Evolutionary conservation across 2,329 filamentous ascomycete species (phyloP).

Genomic region (Cordyceps sp.): DNA sequence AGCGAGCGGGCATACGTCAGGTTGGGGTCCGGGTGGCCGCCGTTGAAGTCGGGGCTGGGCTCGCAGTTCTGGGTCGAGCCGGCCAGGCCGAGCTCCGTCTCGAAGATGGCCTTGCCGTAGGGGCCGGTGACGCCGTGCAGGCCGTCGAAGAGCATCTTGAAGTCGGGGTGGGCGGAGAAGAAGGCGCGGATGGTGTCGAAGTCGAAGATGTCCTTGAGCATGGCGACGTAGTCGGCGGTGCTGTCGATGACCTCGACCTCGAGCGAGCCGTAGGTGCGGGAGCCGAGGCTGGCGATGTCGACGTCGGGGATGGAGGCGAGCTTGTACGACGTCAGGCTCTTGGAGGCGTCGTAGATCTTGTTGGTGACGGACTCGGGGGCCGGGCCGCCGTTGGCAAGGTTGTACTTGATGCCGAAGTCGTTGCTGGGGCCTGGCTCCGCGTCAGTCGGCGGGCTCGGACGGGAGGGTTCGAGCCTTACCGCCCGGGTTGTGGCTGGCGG

Average conservation of each 20-base stretch:
- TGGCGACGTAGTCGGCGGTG: constrained; percentile 75
- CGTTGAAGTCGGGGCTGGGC: constrained; percentile 87
- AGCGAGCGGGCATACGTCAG: constrained; percentile 91
- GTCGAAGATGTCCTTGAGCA: constrained; percentile 98
- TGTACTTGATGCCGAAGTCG: constrained; percentile 99
- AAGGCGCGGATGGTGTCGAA: constrained; percentile 93
- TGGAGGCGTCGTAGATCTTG: constrained; percentile 90
- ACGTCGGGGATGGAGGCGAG: constrained; percentile 74
- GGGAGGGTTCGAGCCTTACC: too few species aligned
- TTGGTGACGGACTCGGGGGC: constrained; percentile 94
- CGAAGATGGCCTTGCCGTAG: constrained; percentile 89
- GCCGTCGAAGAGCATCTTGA: constrained; percentile 93
- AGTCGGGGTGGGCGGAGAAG: constrained; percentile 71
- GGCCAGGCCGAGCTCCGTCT: constrained; percentile 76
- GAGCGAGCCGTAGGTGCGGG: constrained; percentile 65
- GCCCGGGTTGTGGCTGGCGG: constrained; percentile 95
- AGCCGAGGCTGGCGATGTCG: constrained; percentile 70
- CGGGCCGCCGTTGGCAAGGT: constrained; percentile 87
- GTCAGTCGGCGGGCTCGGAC: too few species aligned
- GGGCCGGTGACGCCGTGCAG: constrained; percentile 89
- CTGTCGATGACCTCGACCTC: constrained; percentile 95
- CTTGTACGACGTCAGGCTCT: constrained; percentile 83
- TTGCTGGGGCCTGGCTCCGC: constrained; percentile 55
- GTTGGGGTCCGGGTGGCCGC: constrained; percentile 95
- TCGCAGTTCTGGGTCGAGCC: constrained; percentile 75